Evolutionary conservation across 805 yeast genomes (phyloP).

Genomic region (Clavispora asparagi): DNA sequence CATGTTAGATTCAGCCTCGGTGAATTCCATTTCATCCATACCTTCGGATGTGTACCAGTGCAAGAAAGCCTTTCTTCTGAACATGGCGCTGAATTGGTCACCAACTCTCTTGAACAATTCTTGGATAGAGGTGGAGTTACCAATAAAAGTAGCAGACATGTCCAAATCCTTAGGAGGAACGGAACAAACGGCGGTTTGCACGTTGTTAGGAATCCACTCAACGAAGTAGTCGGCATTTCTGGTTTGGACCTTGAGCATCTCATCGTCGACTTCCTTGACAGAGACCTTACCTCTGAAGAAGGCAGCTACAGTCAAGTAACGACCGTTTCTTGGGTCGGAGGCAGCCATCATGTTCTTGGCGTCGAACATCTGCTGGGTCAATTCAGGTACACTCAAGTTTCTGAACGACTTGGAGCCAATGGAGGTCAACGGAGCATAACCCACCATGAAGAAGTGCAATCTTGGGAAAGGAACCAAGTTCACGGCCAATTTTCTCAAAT

Average conservation of each 20-base stretch:
- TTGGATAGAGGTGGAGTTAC: constrained; percentile 89
- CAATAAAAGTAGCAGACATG: constrained; percentile 89
- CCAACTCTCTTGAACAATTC: constrained; percentile 87
- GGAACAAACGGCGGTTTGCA: constrained; percentile 89
- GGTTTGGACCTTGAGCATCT: constrained; percentile 78
- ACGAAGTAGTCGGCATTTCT: constrained; percentile 81
- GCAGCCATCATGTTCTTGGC: constrained; percentile 96
- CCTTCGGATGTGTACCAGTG: constrained; percentile 96
- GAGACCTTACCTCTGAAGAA: constrained; percentile 93
- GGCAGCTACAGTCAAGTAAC: constrained; percentile 89
- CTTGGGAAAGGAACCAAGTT: constrained; percentile 94
- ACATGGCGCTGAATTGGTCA: constrained; percentile 88
- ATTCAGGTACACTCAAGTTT: constrained; percentile 81
- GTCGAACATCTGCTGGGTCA: constrained; percentile 91
- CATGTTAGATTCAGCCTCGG: constrained; percentile 92
- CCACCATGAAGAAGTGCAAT: constrained; percentile 92
- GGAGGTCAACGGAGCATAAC: constrained; percentile 88
- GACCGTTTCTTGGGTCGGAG: constrained; percentile 83
- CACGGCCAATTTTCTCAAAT: constrained; percentile 87
- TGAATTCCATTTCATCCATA: constrained; percentile 92
- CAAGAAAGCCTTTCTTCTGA: constrained; percentile 88
- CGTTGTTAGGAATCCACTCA: constrained; percentile 95
- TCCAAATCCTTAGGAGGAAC: constrained; percentile 83
- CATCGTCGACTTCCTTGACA: constrained; percentile 91
- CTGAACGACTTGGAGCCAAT: constrained; percentile 77